A percentile compares a stretch with the other conserved stretches of the same genome.
Conservation (phyloP, 495 filamentous ascomycete species). For the Patellaria atrata region DNA sequence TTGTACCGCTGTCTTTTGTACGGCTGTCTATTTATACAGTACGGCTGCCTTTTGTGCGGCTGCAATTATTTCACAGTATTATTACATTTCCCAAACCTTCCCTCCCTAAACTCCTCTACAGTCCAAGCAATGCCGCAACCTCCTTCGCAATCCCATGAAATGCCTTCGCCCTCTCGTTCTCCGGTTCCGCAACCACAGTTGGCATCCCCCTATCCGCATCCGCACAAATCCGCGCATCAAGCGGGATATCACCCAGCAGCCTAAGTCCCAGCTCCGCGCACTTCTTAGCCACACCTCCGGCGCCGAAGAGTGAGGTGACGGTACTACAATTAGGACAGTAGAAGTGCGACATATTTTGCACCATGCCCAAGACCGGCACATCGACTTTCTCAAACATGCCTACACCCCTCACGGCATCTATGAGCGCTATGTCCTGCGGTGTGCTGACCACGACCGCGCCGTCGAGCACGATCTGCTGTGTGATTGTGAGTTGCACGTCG, state of each 20-base stretch:
- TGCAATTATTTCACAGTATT: too few species aligned
- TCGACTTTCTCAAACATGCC: conserved; percentile 79
- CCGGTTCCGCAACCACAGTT: conserved; percentile 75
- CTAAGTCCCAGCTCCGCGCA: conserved; percentile 54
- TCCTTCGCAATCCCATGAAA: conserved; percentile 34
- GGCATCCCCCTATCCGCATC: conserved; percentile 83
- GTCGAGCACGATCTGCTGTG: conserved; percentile 76
- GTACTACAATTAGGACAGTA: conserved; percentile 62
- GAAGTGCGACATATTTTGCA: conserved; percentile 91
- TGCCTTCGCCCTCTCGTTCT: conserved; percentile 50
- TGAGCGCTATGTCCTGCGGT: conserved; percentile 78
- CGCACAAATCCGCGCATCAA: conserved; percentile 73
- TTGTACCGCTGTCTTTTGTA: too few species aligned
- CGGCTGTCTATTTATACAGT: too few species aligned
- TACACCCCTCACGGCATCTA: conserved; percentile 78
- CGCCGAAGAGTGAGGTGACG: conserved; percentile 68
- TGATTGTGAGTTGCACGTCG: conserved; percentile 84
- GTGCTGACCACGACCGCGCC: conserved; percentile 86
- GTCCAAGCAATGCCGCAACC: conserved; percentile 7
- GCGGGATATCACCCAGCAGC: conserved; percentile 76
- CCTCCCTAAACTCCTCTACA: background rate
- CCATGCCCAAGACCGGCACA: conserved; percentile 72
- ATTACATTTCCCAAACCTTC: too few species aligned
- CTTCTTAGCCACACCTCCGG: conserved; percentile 32
- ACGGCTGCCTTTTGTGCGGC: too few species aligned